These are phyloP conservation scores for Albizia julibrissin DNA, from an alignment of 306 rosid genomes.

Conservation along the genomic window DNA sequence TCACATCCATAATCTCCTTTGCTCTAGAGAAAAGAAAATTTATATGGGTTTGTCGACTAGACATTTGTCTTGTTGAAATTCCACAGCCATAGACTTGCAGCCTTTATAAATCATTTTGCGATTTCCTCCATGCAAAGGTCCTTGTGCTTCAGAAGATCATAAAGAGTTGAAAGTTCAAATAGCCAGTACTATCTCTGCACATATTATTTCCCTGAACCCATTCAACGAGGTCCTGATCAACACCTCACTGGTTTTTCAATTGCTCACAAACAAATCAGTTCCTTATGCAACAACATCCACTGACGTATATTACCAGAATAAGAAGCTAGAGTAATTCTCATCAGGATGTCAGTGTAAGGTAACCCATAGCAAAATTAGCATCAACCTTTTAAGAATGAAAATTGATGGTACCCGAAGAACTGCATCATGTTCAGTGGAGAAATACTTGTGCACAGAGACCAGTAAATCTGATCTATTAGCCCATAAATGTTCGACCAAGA, in stretches of 20 bases:
- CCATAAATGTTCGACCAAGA: slow-evolving; percentile 4
- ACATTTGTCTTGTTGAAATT: background rate
- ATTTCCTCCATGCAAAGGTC: background rate
- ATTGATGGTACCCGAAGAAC: background rate
- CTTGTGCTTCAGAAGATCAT: background rate
- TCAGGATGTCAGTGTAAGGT: slow-evolving; percentile 4
- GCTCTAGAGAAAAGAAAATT: background rate
- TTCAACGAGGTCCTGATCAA: background rate
- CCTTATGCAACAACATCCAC: background rate
- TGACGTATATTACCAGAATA: background rate
- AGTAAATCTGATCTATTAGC: background rate
- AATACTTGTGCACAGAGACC: background rate
- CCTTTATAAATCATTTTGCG: background rate
- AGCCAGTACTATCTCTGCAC: slow-evolving; percentile 1
- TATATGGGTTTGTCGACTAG: background rate
- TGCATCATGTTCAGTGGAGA: slow-evolving; percentile 12
- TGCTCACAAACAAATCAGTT: background rate
- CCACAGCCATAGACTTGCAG: background rate
- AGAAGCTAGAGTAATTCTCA: background rate
- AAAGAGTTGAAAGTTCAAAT: slow-evolving; percentile 18
- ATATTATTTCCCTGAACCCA: slow-evolving; percentile 1
- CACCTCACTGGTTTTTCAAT: background rate
- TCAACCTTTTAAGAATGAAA: background rate
- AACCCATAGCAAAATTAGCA: background rate
- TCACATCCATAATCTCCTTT: background rate